Evolutionary conservation across 2,329 filamentous ascomycete genomes (phyloP).

Genomic region (Helicocarpus griseus): DNA sequence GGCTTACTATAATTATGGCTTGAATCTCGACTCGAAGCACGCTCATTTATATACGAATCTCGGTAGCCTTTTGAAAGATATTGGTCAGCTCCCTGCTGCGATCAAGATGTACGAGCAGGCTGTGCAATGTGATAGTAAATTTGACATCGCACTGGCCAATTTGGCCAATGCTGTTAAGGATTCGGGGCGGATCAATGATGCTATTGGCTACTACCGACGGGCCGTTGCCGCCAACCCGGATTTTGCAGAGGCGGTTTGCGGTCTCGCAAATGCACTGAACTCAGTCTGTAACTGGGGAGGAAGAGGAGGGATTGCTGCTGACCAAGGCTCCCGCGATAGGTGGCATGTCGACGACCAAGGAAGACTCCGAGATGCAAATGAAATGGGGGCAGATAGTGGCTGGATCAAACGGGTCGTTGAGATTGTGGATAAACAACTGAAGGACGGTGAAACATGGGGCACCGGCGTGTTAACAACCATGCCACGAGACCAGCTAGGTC

Average conservation of each 20-base stretch:
- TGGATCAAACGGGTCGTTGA: conserved; percentile 85
- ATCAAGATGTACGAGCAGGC: conserved; percentile 97
- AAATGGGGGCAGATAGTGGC: conserved; percentile 55
- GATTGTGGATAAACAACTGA: conserved; percentile 80
- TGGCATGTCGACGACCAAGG: conserved; percentile 88
- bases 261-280: conserved; percentile 86
- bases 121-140: conserved; percentile 82
- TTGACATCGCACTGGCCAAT: conserved; percentile 94
- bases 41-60: conserved; percentile 96
- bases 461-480: conserved; percentile 54
- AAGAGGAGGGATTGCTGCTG: conserved; percentile 73
- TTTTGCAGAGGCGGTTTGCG: conserved; percentile 94
- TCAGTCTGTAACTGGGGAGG: conserved; percentile 94
- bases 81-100: conserved; percentile 81
- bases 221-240: conserved; percentile 88
- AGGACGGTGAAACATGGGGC: conserved; percentile 81
- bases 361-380: conserved; percentile 66
- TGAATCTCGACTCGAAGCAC: conserved; percentile 76
- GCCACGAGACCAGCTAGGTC: conserved; percentile 42
- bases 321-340: conserved; percentile 64
- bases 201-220: conserved; percentile 81
- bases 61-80: conserved; percentile 89
- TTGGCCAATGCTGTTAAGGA: conserved; percentile 97
- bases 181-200: conserved; percentile 82
- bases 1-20: conserved; percentile 89